Evolutionary conservation across 2,329 filamentous ascomycete genomes (phyloP).

Genomic region (Xylariales sp.): DNA sequence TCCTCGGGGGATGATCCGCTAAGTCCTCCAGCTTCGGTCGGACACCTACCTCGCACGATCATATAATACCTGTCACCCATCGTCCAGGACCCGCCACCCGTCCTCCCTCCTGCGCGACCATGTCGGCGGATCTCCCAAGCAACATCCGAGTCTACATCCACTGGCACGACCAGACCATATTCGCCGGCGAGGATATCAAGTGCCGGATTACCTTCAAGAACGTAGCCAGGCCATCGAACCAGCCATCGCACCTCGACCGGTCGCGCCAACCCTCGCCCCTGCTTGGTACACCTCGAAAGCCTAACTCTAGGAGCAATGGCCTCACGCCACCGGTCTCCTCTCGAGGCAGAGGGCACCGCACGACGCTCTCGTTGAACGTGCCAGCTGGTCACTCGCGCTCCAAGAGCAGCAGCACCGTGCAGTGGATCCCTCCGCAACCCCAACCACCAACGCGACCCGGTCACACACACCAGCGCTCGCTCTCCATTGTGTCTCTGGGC

Average conservation of each 20-base stretch:
- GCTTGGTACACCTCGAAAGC: slow-evolving; percentile 28
- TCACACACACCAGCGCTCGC: slow-evolving; percentile 68
- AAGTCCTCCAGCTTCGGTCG: no score
- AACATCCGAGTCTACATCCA: slow-evolving; percentile 94
- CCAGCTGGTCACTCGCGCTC: slow-evolving; percentile 40
- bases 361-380: slow-evolving; percentile 61
- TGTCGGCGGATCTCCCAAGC: slow-evolving; percentile 45
- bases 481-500: slow-evolving; percentile 79
- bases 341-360: slow-evolving; percentile 61
- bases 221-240: slow-evolving; percentile 47
- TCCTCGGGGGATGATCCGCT: no score
- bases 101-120: slow-evolving; percentile 21
- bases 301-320: slow-evolving; percentile 35
- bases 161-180: slow-evolving; percentile 92
- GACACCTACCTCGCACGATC: no score
- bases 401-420: slow-evolving; percentile 38
- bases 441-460: slow-evolving; percentile 28
- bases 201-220: slow-evolving; percentile 98
- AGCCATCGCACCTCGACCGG: slow-evolving; percentile 27
- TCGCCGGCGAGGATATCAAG: slow-evolving; percentile 92
- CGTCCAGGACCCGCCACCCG: background rate
- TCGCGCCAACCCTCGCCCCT: slow-evolving; percentile 38
- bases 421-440: slow-evolving; percentile 33
- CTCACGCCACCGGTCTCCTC: slow-evolving; percentile 40
- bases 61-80: background rate